Base-by-base conservation (phyloP, 2,329 filamentous ascomycete species). In the Paecilomyces variotii region DNA sequence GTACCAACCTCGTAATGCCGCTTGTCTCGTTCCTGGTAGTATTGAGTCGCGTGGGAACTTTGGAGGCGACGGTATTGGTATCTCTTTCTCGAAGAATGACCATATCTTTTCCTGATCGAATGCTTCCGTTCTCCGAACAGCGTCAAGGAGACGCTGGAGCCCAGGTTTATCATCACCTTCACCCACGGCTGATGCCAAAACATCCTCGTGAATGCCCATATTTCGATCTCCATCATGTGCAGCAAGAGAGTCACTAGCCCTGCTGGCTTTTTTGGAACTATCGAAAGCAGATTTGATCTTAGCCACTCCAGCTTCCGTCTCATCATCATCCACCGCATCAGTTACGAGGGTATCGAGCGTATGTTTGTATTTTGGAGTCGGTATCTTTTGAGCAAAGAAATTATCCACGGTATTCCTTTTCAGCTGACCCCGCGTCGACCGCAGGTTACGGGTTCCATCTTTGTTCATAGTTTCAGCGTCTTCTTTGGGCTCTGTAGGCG, bases 331-430 rank as follows among this genome's bases (percentile, higher is more conserved):
- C 49, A 79, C 75, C 4, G 85, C 81, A 65, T 86, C 81, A 53
- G 78, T 82, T 49, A 87, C 77, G 7, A 91, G 77, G 1, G 82
- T 78, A 59, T 84, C 83, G 57, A 91, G 72, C 57, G 87, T 83
- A 62, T 86, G 87, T 62, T 82, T 86, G 70, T 87, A 85, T 65
- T 80, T 83, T 14, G 79, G 74, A 24, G 60, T 53, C 32, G 58
- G 53, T 11, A 35, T 50, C 26, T 54, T 59, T 24, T 53, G 54
- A 14, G 45, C 59, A 30, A 56, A 55, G 35, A 60, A 57, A 51
- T 63, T 60, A 56, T 60, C 54, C 28, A 25, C 30, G 14, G 28
- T 32, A 6, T 54, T 59, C 52, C 66, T 54, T 34, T 57, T 50
- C 54, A 59, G 19, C 12, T 25, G 28, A 32, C 10, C 12, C n/a